Evolutionary conservation across 176 grass and related monocot genomes (phyloP), one percentile per base, ranked within the genome.

Genomic region (Avena atlantica): DNA sequence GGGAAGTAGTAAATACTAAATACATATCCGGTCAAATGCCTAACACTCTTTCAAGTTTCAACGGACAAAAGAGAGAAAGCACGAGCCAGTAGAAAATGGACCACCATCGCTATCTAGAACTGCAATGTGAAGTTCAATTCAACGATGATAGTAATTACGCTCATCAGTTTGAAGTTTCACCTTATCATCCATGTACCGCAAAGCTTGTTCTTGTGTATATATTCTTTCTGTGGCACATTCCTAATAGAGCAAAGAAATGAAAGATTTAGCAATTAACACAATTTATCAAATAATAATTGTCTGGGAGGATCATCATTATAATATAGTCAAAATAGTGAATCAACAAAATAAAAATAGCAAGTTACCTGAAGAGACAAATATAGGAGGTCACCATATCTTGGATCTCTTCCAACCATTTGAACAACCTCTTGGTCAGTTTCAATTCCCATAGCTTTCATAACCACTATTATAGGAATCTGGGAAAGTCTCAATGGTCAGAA

Each of bases 391-490:
- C 71, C 87, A 21, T 96, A 98, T 88, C 80, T 88, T 87, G 93
- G 96, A 91, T 98, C 85, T 70, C 96, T 93, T 86, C 96, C 96
- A 65, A 98, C 89, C 92, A 98, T 94, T 89, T 98, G 96, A 73
- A 94, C 96, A 74, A 93, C 77, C 66, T 98, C 96, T 89, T 96
- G 93, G 83, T 98, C 93, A 66, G 93, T 98, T 94, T 95, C 93
- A 85, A 91, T 94, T 80, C 96, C 96, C 96, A 98, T 96, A n/a
- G 96, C 93, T 88, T 94, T 98, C 93, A 98, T 94, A 70, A 98
- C 90, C 83, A 94, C 92, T 82, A 98, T 87, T 79, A 98, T 96
- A 86, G 96, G 92, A 92, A 98, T 98, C 96, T 98, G 88, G 36
- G 77, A 78, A 87, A 11, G 48, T 52, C 42, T 56, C 66, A 55